Percentiles rank a stretch among this genome's conserved stretches.
Conservation (phyloP, 163 green algal species). For the Trebouxia gelatinosa region DNA sequence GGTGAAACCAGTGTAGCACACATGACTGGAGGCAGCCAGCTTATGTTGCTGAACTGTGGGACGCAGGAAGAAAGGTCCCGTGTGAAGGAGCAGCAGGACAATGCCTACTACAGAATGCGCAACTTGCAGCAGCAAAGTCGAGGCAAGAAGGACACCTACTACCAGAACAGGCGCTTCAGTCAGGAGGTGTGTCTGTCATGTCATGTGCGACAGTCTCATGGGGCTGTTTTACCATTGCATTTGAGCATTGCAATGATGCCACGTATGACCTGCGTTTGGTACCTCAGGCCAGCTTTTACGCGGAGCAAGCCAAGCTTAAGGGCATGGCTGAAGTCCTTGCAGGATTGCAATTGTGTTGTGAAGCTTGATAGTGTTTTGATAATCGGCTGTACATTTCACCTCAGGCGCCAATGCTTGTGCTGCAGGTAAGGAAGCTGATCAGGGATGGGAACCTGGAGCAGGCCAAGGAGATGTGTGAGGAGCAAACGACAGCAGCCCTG, state of each 20-base stretch:
- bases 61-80: conserved; percentile 38
- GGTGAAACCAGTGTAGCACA: too few species aligned
- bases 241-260: not conserved
- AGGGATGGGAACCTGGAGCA: conserved; percentile 14
- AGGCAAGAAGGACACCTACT: conserved; percentile 35
- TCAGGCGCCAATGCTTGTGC: not conserved
- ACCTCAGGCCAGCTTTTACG: too few species aligned
- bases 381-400: not conserved
- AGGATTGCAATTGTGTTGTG: not conserved
- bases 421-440: not conserved
- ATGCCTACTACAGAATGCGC: conserved; percentile 33
- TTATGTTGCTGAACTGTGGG: too few species aligned
- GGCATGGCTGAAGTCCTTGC: not conserved
- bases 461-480: conserved; percentile 14
- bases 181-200: not conserved
- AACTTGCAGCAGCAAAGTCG: not conserved
- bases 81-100: conserved; percentile 40
- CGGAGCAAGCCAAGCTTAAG: not conserved
- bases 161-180: conserved; percentile 29
- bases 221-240: not conserved
- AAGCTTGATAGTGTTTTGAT: not conserved
- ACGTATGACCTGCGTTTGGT: too few species aligned
- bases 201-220: not conserved
- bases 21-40: too few species aligned
- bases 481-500: conserved; percentile 3